Evolutionary conservation across 192 early-diverging fungal species (phyloP).

Genomic region (Borealophlyctis nickersoniae): DNA sequence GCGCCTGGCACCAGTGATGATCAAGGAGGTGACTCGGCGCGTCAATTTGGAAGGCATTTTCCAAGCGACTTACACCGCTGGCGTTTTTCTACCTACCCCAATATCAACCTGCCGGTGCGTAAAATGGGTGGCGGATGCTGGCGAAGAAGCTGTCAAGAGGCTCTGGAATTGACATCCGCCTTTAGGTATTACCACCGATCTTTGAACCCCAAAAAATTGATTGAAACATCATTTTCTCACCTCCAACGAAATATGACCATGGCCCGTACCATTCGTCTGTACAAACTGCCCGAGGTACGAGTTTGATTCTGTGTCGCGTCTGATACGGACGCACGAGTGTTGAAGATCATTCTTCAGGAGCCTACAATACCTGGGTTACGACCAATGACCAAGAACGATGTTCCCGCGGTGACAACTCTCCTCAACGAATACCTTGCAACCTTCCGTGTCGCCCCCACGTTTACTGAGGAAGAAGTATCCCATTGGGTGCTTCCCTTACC

Average conservation of each 20-base stretch:
- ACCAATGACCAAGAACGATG: conserved; percentile 76
- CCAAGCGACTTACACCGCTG: conserved; percentile 97
- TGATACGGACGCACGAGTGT: background rate
- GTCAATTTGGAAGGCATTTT: conserved; percentile 90
- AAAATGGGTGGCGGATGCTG: conserved; percentile 6
- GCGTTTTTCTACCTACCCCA: conserved; percentile 85
- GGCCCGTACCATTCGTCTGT: conserved; percentile 66
- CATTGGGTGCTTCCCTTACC: conserved; percentile 89
- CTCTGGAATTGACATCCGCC: background rate
- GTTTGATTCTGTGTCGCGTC: background rate
- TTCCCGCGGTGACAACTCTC: conserved; percentile 65
- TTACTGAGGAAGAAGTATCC: conserved; percentile 79
- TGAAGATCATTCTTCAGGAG: conserved; percentile 9
- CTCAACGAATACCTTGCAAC: conserved; percentile 66
- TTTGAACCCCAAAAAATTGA: conserved; percentile 90
- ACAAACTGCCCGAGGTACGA: conserved; percentile 59
- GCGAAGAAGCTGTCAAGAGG: background rate
- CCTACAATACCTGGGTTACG: conserved; percentile 66
- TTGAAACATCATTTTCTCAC: conserved; percentile 91
- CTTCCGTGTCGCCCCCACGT: conserved; percentile 70
- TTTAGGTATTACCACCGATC: conserved; percentile 89
- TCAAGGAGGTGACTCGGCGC: conserved; percentile 94
- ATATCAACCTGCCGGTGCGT: conserved; percentile 70
- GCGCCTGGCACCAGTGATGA: conserved; percentile 91
- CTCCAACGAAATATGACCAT: conserved; percentile 69